These are phyloP conservation scores for Pyrenopolyporus hunteri DNA, from an alignment of 495 filamentous ascomycete genomes.

Conservation along the genomic window DNA sequence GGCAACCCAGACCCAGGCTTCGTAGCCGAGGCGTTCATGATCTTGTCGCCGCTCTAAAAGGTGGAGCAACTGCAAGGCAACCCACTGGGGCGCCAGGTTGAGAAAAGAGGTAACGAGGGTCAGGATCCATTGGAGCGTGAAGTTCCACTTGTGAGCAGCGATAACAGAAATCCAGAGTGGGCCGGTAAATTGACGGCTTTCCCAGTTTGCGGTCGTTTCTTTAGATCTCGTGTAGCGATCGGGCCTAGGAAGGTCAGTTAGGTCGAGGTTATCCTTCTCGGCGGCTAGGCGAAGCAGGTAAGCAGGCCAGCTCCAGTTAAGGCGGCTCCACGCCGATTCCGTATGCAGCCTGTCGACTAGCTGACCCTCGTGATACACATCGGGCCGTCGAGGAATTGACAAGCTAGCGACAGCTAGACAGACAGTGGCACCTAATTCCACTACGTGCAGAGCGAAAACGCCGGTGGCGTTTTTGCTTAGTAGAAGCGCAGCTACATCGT, in stretches of 20 bases:
- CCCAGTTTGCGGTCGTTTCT: constrained; percentile 57
- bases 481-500: constrained; percentile 40
- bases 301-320: constrained; percentile 68
- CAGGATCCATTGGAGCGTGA: constrained; percentile 62
- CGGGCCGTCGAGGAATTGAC: constrained; percentile 69
- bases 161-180: constrained; percentile 68
- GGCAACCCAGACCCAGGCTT: constrained; percentile 71
- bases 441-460: constrained; percentile 45
- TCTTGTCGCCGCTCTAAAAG: constrained; percentile 64
- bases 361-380: constrained; percentile 63
- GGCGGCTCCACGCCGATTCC: constrained; percentile 63
- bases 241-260: constrained; percentile 64
- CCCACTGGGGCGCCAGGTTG: constrained; percentile 73
- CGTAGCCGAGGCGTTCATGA: constrained; percentile 47
- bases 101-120: constrained; percentile 60
- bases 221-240: constrained; percentile 57
- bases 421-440: constrained; percentile 46
- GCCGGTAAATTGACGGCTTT: constrained; percentile 52
- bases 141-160: constrained; percentile 56
- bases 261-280: constrained; percentile 61
- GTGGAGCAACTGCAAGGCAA: constrained; percentile 67
- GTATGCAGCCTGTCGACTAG: constrained; percentile 69
- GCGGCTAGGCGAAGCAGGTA: constrained; percentile 59
- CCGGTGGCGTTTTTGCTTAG: constrained; percentile 29
- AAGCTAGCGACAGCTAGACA: constrained; percentile 48